Base-by-base conservation (phyloP, 2,329 filamentous ascomycete genomes). In the Mycocentrospora acerina region DNA sequence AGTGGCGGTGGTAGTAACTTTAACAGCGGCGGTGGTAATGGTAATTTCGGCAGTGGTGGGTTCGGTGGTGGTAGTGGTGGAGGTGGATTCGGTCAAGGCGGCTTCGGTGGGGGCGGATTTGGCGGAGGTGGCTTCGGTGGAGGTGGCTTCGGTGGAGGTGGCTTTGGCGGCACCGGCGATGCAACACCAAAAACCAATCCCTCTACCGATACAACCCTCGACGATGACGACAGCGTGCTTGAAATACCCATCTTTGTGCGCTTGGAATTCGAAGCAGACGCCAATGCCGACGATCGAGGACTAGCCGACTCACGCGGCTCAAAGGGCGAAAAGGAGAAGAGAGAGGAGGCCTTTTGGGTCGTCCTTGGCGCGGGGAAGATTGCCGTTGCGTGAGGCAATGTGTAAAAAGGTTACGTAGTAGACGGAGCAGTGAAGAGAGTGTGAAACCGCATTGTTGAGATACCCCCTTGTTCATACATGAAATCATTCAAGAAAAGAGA, bases 161-260 rank as follows among this genome's bases (percentile, higher is more conserved):
- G 44, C 14, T 29, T 47, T 9, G 33, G 38, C 0, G 14, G 12
- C 24, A 37, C 36, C 33, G 19, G 60, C 52, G 24, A 62, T 61
- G 3, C 34, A 39, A 11, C 43, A 49, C 3, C 40, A 35, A 35
- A 44, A 60, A 56, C 25, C 37, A n/a, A n/a, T n/a, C n/a, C n/a
- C n/a, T n/a, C n/a, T n/a, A n/a, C n/a, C n/a, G n/a, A n/a, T n/a
- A n/a, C n/a, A n/a, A n/a, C n/a, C n/a, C 31, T 71, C 10, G 66
- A 68, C 18, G 75, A 78, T 32, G 80, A 82, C 44, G 78, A 82
- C 39, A 78, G 83, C 58, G 70, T 84, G 19, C 68, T 97, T 28
- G 93, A 98, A 75, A 91, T 98, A 53, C 91, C 93, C 37, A 83
- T 98, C 58, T 94, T 95, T 72, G 88, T 98, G 44, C 80, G 90